These are phyloP conservation scores for Candida multigemmis DNA, from an alignment of 805 yeast genomes.

Conservation along the genomic window DNA sequence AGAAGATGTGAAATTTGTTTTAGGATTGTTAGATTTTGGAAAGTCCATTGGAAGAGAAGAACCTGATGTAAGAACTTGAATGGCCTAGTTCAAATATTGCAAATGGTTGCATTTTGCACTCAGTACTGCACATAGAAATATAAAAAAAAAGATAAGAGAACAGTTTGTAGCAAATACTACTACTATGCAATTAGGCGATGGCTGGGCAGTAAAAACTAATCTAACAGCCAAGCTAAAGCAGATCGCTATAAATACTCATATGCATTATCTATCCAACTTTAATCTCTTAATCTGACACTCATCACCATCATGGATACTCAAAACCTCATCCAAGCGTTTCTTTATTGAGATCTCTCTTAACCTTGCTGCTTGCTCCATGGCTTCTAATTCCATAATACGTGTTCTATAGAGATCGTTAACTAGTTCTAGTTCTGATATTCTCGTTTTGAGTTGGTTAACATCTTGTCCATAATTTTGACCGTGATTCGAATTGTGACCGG, in stretches of 20 bases:
- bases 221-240: not conserved
- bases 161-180: no score
- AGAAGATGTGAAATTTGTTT: conserved; percentile 52
- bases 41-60: conserved; percentile 69
- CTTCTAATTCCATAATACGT: conserved; percentile 76
- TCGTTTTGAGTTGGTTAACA: conserved; percentile 46
- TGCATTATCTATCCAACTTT: not conserved
- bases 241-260: not conserved
- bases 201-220: conserved; percentile 1
- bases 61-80: conserved; percentile 81
- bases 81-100: no score
- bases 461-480: conserved; percentile 11
- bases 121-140: no score
- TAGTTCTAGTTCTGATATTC: conserved; percentile 81
- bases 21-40: conserved; percentile 61
- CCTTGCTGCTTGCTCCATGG: conserved; percentile 48
- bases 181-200: no score
- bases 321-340: conserved; percentile 38
- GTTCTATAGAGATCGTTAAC: conserved; percentile 84
- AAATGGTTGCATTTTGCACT: no score
- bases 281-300: conserved; percentile 6
- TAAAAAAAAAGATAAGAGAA: no score
- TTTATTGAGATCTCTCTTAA: conserved; percentile 40
- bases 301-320: conserved; percentile 15
- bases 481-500: not conserved